Percentiles rank a stretch among this genome's conserved stretches.
Evolutionary conservation across 495 filamentous ascomycete species (phyloP).

Genomic region (Diplogelasinospora grovesii): DNA sequence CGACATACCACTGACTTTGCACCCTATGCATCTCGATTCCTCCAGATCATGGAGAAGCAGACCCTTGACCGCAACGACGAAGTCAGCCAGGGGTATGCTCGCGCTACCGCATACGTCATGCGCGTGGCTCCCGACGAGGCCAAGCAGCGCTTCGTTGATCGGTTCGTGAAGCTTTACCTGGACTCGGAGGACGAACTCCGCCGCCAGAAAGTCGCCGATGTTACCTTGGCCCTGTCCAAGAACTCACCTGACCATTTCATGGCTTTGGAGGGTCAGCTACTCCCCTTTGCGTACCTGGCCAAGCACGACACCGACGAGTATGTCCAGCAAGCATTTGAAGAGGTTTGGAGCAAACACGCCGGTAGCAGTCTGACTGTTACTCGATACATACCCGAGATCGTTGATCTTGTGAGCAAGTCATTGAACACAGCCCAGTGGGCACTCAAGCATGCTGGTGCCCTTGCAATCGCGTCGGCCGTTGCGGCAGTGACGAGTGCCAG

Average conservation of each 20-base stretch:
- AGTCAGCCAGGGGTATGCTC: constrained; percentile 77
- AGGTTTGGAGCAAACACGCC: constrained; percentile 85
- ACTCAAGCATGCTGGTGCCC: constrained; percentile 79
- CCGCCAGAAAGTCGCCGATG: constrained; percentile 71
- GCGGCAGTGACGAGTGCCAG: constrained; percentile 45
- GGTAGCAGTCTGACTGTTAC: constrained; percentile 75
- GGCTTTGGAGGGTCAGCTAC: constrained; percentile 59
- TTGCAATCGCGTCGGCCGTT: constrained; percentile 69
- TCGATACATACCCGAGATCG: constrained; percentile 78
- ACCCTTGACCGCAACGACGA: constrained; percentile 87
- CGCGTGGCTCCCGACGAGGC: constrained; percentile 64
- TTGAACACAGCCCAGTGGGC: constrained; percentile 77
- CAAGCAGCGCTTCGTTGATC: constrained; percentile 58
- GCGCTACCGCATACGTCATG: constrained; percentile 77
- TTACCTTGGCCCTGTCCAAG: constrained; percentile 72
- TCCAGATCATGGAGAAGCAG: constrained; percentile 69
- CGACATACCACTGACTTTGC: constrained; percentile 65
- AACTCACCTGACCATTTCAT: constrained; percentile 83
- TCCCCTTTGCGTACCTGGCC: constrained; percentile 83
- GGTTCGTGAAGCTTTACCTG: constrained; percentile 69
- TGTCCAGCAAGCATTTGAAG: constrained; percentile 65
- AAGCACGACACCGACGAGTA: constrained; percentile 78
- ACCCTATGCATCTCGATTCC: constrained; percentile 69
- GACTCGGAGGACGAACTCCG: constrained; percentile 65
- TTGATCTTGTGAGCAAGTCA: constrained; percentile 55